Evolutionary conservation across 352 stramenopile genomes (phyloP).

Genomic region (Globisporangium parvum): DNA sequence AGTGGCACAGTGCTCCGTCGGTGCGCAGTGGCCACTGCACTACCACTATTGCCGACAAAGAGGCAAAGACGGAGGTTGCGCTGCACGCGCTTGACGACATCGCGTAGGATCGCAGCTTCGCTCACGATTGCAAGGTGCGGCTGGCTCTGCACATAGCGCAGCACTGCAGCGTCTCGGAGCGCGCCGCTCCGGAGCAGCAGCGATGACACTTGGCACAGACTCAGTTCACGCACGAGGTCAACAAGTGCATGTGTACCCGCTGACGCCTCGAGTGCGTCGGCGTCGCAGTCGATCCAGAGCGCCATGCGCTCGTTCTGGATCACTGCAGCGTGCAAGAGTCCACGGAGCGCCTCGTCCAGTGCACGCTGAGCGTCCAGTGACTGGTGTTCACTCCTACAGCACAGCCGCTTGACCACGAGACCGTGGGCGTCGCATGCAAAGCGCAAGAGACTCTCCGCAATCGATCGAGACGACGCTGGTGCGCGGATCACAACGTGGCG

Average conservation of each 20-base stretch:
- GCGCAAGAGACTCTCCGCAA: slow-evolving; percentile 21
- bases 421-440: slow-evolving; percentile 35
- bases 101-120: slow-evolving; percentile 20
- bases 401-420: slow-evolving; percentile 23
- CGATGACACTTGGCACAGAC: slow-evolving; percentile 25
- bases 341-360: slow-evolving; percentile 7
- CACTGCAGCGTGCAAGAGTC: slow-evolving; percentile 17
- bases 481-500: slow-evolving; percentile 21
- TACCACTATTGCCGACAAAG: slow-evolving; percentile 11
- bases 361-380: not conserved
- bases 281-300: slow-evolving; percentile 21
- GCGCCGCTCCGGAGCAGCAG: slow-evolving; percentile 22
- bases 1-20: no score
- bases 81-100: slow-evolving; percentile 26
- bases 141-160: slow-evolving; percentile 30
- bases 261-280: slow-evolving; percentile 6
- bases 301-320: slow-evolving; percentile 31
- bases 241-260: slow-evolving; percentile 5
- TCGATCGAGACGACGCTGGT: not conserved
- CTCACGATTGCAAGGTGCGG: slow-evolving; percentile 25
- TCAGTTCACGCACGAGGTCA: slow-evolving; percentile 28
- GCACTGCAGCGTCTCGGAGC: slow-evolving; percentile 28
- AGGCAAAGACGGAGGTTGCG: slow-evolving; percentile 45
- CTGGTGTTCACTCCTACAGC: not conserved
- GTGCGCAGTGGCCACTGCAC: no score